phyloP scores from a whole-genome alignment of 176 grass and related monocot species.

The Thalia dealbata region DNA sequence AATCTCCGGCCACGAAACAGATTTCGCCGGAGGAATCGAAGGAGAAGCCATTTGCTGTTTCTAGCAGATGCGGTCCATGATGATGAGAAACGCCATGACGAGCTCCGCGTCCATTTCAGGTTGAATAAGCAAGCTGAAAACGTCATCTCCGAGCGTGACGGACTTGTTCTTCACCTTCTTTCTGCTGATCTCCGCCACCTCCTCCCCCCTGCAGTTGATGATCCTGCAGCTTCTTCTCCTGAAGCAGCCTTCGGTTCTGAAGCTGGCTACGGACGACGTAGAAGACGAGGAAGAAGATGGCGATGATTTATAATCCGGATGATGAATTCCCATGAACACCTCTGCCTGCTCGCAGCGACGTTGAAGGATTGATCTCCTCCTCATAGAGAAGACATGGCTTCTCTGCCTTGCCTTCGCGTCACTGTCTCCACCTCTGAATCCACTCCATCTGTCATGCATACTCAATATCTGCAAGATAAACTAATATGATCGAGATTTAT shows the following conservation, averaged over 20 bases:
- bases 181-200: constrained; percentile 38
- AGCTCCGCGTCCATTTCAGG: constrained; percentile 41
- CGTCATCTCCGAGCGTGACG: constrained; percentile 55
- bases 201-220: constrained; percentile 27
- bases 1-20: no score
- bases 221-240: constrained; percentile 58
- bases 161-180: constrained; percentile 31
- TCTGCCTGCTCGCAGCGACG: constrained; percentile 45
- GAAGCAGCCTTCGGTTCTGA: constrained; percentile 51
- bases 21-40: no score
- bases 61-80: constrained; percentile 76
- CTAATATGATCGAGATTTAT: no score
- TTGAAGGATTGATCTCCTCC: constrained; percentile 39
- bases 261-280: background rate
- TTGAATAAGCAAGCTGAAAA: constrained; percentile 69
- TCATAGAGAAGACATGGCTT: constrained; percentile 48
- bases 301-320: background rate
- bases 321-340: constrained; percentile 35
- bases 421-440: constrained; percentile 31
- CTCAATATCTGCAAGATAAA: constrained; percentile 47
- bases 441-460: constrained; percentile 74
- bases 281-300: background rate
- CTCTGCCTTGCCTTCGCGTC: constrained; percentile 3
- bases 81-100: constrained; percentile 64
- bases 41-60: background rate